Conservation (phyloP, 768 basidiomycete genomes). For the Suillus occidentalis region DNA sequence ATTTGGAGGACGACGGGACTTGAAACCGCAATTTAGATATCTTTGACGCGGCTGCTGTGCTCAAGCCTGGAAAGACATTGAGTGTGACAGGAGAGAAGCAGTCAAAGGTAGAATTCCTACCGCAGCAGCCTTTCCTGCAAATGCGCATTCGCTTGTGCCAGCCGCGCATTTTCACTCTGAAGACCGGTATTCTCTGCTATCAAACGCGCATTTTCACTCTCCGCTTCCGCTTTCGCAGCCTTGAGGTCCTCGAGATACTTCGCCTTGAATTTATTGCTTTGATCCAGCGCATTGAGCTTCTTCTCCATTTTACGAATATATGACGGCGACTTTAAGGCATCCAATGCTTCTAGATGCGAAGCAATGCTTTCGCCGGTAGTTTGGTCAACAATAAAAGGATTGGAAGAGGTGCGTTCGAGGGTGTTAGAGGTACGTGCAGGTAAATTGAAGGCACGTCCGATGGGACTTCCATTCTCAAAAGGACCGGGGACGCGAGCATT, state of each 20-base stretch:
- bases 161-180: conserved; percentile 19
- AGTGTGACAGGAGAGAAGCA: neutral
- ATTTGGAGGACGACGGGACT: conserved; percentile 1
- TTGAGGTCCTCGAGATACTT: conserved; percentile 15
- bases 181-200: conserved; percentile 1
- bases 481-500: neutral
- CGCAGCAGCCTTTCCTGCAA: conserved; percentile 7
- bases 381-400: neutral
- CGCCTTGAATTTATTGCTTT: conserved; percentile 35
- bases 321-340: conserved; percentile 18
- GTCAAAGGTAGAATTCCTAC: neutral
- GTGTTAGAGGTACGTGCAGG: conserved; percentile 11
- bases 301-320: conserved; percentile 42
- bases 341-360: conserved; percentile 13
- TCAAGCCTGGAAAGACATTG: neutral
- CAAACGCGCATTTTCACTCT: neutral
- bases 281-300: conserved; percentile 35
- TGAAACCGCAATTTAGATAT: conserved; percentile 10
- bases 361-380: neutral
- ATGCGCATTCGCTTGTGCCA: conserved; percentile 14
- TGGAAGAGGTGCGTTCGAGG: conserved; percentile 13
- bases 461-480: neutral
- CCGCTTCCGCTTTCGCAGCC: neutral
- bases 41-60: conserved; percentile 9
- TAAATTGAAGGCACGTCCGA: conserved; percentile 10